Evolutionary conservation across 2,329 filamentous ascomycete species (phyloP).

Genomic region (Verticillium albo-atrum): DNA sequence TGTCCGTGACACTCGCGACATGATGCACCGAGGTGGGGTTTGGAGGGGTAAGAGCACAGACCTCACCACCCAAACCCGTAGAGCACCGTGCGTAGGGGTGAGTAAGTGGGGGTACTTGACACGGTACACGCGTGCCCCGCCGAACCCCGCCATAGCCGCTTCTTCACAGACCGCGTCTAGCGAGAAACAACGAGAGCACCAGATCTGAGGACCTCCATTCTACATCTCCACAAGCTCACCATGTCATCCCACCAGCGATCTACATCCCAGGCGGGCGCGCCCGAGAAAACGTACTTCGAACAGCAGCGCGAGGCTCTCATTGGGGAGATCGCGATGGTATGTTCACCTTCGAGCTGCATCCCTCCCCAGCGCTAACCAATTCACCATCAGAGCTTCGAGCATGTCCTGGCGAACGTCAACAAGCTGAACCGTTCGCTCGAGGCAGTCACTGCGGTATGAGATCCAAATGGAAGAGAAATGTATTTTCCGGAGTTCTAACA

Average conservation of each 20-base stretch:
- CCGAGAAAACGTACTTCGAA: slow-evolving; percentile 65
- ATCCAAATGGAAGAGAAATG: background rate
- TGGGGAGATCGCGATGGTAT: slow-evolving; percentile 67
- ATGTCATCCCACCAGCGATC: slow-evolving; percentile 14
- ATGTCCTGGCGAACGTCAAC: slow-evolving; percentile 93
- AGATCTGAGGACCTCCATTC: background rate
- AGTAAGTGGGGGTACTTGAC: background rate
- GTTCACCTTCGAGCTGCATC: slow-evolving; percentile 10
- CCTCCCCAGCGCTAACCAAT: background rate
- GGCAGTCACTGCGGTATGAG: slow-evolving; percentile 80
- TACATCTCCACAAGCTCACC: background rate
- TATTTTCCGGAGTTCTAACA: background rate
- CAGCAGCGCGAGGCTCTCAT: slow-evolving; percentile 69
- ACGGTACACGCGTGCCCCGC: background rate
- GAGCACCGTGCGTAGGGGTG: too few species aligned
- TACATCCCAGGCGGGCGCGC: slow-evolving; percentile 6
- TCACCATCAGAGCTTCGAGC: slow-evolving; percentile 63
- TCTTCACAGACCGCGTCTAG: background rate
- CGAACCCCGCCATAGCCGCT: background rate
- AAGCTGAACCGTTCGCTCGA: slow-evolving; percentile 90
- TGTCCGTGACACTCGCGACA: background rate
- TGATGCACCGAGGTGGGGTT: background rate
- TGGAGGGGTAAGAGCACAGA: background rate
- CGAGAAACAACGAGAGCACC: background rate
- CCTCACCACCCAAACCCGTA: background rate